Evolutionary conservation across 2,329 filamentous ascomycete genomes (phyloP).

Genomic region (Colletotrichum viniferum): DNA sequence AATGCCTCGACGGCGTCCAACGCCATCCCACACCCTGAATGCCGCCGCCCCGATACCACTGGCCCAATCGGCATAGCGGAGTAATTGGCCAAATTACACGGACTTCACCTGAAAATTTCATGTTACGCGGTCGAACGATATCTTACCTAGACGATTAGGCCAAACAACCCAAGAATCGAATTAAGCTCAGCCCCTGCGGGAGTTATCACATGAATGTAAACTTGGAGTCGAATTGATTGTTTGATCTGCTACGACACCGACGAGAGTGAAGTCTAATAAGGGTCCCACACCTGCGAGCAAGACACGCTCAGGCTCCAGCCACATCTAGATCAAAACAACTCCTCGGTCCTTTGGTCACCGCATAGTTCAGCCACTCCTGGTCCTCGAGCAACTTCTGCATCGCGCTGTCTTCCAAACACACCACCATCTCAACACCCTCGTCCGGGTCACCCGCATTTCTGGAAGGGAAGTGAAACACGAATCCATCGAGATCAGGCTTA

Average conservation of each 20-base stretch:
- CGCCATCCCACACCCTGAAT: conserved; percentile 36
- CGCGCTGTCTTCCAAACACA: neutral
- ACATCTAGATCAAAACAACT: neutral
- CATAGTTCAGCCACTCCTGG: neutral
- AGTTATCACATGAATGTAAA: too few species aligned
- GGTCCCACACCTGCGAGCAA: neutral
- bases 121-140: neutral
- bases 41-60: neutral
- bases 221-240: too few species aligned
- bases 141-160: neutral
- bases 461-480: neutral
- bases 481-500: neutral
- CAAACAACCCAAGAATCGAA: neutral
- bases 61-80: neutral
- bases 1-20: conserved; percentile 35
- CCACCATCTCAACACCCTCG: neutral
- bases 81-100: neutral
- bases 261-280: neutral
- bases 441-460: neutral
- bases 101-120: neutral
- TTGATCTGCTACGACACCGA: too few species aligned
- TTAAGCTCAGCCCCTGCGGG: neutral
- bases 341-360: neutral
- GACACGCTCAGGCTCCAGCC: neutral
- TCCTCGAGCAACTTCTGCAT: neutral